Evolutionary conservation across 106 monocot genomes (phyloP), one percentile per base, ranked within the genome.

Genomic region (Dendrobium huoshanense): DNA sequence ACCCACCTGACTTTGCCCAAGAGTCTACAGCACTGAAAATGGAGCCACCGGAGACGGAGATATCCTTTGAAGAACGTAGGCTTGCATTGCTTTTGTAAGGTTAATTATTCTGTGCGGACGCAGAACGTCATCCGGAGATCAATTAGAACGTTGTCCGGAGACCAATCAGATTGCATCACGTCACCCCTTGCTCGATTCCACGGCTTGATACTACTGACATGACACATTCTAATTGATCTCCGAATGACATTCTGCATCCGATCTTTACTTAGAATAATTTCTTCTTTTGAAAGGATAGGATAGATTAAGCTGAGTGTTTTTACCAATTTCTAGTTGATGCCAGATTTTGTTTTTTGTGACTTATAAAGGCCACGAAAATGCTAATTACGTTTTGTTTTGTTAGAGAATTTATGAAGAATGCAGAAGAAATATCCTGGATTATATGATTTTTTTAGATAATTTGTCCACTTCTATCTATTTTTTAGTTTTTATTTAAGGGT

Each of bases 31-130:
- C 24, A 25, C 49, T 55, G 1, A 55, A 17, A 43, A 48, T 16
- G 1, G 55, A 45, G 29, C 70, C 65, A 27, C 73, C 18, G 37
- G 72, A 72, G 1, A 13, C 16, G 19, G 90, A 87, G 48, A 59
- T 82, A 2, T 90, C 90, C 0, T 85, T 88, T 73, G 90, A 90
- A 67, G 90, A 90, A 72, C 85, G 83, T 24, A 73, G 90, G 41
- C 81, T 88, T 4, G 84, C 80, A 13, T 29, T 77, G 4, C 80
- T 78, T 61, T 49, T 82, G 31, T 1, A 31, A 31, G 31, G 1
- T 31, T 31, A 31, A 31, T 31, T 1, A 31, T 31, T 31, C 31
- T 31, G 31, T 31, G 31, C 31, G 31, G 31, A 31, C 0, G 31
- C 31, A 27, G 27, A 27, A 27, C 27, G 27, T 27, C 27, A 27